phyloP scores from a whole-genome alignment of 495 filamentous ascomycete species.

The Neurospora pannonica region DNA sequence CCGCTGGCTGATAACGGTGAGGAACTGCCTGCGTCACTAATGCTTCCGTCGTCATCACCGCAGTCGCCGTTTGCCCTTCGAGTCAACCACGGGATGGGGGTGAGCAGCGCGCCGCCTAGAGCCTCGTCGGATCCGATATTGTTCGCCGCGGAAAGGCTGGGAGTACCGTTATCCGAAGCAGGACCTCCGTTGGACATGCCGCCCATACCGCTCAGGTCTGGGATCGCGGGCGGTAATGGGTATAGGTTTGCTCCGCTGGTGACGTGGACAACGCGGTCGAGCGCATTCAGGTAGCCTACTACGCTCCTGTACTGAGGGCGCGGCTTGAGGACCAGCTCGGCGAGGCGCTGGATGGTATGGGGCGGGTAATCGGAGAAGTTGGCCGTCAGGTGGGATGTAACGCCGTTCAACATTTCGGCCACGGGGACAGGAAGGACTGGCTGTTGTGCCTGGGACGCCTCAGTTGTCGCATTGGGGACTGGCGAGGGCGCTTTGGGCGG shows the following conservation, averaged over 20 bases:
- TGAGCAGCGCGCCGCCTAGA: conserved; percentile 82
- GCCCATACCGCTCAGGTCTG: conserved; percentile 35
- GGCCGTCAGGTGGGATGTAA: conserved; percentile 54
- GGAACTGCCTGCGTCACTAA: conserved; percentile 11
- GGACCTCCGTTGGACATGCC: conserved; percentile 54
- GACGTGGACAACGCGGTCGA: conserved; percentile 86
- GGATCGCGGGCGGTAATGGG: conserved; percentile 59
- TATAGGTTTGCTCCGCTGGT: conserved; percentile 74
- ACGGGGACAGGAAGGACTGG: conserved; percentile 53
- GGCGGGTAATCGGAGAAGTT: conserved; percentile 71
- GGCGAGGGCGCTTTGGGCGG: conserved; percentile 1
- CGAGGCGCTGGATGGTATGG: conserved; percentile 84
- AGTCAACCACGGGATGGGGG: conserved; percentile 83
- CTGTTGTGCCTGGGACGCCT: not conserved
- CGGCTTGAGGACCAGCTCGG: conserved; percentile 79
- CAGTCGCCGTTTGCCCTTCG: conserved; percentile 17
- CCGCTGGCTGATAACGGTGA: conserved; percentile 15
- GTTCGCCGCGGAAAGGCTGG: conserved; percentile 19
- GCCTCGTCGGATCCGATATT: conserved; percentile 72
- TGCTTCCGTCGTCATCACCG: conserved; percentile 16
- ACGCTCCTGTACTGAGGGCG: conserved; percentile 70
- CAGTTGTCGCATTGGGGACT: not conserved
- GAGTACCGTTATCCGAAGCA: conserved; percentile 20
- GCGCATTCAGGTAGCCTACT: conserved; percentile 75
- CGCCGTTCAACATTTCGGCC: conserved; percentile 51